These are phyloP conservation scores for Chiua sp. DNA, from an alignment of 1,284 basidiomycete genomes.

Conservation along the genomic window DNA sequence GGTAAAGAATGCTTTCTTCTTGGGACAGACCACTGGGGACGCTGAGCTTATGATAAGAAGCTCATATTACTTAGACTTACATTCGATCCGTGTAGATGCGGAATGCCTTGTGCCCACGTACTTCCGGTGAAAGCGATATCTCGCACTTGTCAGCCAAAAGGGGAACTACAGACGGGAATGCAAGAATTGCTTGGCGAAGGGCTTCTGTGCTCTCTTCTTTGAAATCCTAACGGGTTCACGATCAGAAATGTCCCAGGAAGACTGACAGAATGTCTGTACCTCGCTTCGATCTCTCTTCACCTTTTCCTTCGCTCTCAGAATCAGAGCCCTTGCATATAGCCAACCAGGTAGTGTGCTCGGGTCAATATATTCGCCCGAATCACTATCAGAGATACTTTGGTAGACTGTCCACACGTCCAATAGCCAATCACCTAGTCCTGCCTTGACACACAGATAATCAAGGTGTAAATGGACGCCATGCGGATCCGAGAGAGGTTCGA, in stretches of 20 bases:
- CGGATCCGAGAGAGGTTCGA: slow-evolving; percentile 86
- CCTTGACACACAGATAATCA: slow-evolving; percentile 84
- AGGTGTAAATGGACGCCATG: slow-evolving; percentile 86
- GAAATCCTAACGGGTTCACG: slow-evolving; percentile 10
- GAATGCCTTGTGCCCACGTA: slow-evolving; percentile 68
- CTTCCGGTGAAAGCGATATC: slow-evolving; percentile 60
- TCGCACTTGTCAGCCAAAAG: slow-evolving; percentile 87
- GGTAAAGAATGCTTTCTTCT: slow-evolving; percentile 57
- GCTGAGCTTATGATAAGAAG: slow-evolving; percentile 9
- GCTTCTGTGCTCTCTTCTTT: slow-evolving; percentile 59
- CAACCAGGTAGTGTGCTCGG: slow-evolving; percentile 79
- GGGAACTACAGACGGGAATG: slow-evolving; percentile 82
- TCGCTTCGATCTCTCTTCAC: slow-evolving; percentile 51
- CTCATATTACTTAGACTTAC: slow-evolving; percentile 42
- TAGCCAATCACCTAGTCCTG: slow-evolving; percentile 82
- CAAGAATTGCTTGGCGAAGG: slow-evolving; percentile 71
- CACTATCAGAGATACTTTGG: slow-evolving; percentile 16
- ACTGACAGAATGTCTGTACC: slow-evolving; percentile 18
- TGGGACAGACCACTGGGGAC: slow-evolving; percentile 42
- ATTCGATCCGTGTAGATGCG: slow-evolving; percentile 69
- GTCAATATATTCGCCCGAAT: slow-evolving; percentile 46
- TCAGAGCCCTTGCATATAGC: slow-evolving; percentile 79
- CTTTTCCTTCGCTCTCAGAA: slow-evolving; percentile 64
- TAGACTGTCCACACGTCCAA: slow-evolving; percentile 63
- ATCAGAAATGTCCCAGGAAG: neutral